Conservation (phyloP, 768 basidiomycete genomes). For the Boletus edulis region DNA sequence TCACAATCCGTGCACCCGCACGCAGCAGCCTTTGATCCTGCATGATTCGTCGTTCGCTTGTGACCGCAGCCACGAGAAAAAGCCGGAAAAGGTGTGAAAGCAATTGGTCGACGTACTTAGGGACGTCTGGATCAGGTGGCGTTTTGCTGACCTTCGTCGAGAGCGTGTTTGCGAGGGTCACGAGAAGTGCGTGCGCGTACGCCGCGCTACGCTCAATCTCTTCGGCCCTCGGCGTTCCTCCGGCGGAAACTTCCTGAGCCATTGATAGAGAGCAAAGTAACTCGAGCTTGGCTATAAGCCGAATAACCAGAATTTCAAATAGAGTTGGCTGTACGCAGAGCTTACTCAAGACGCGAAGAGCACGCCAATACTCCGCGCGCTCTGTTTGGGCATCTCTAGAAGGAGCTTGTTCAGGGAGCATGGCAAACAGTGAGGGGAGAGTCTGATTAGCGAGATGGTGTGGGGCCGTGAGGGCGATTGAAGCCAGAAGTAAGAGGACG, state of each 20-base stretch:
- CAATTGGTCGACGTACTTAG: conserved; percentile 76
- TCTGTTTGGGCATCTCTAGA: conserved; percentile 47
- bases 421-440: conserved; percentile 74
- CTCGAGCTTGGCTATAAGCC: conserved; percentile 75
- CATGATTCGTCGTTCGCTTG: conserved; percentile 24
- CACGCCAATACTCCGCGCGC: conserved; percentile 65
- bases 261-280: conserved; percentile 47
- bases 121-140: conserved; percentile 64
- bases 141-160: conserved; percentile 42
- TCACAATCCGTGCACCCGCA: conserved; percentile 63
- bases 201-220: conserved; percentile 68
- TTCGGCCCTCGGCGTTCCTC: conserved; percentile 8
- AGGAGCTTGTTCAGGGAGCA: conserved; percentile 70
- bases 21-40: conserved; percentile 36
- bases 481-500: conserved; percentile 59
- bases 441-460: conserved; percentile 68
- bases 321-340: conserved; percentile 73
- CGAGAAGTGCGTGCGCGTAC: conserved; percentile 82
- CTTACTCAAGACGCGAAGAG: conserved; percentile 63
- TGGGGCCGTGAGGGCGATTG: conserved; percentile 57
- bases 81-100: conserved; percentile 71
- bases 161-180: conserved; percentile 64
- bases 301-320: conserved; percentile 82
- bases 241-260: conserved; percentile 1
- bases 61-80: conserved; percentile 42